Percentiles rank a stretch among this genome's conserved stretches.
Evolutionary conservation across 208 protist genomes (phyloP).

Genomic region (Leishmania guyanensis): DNA sequence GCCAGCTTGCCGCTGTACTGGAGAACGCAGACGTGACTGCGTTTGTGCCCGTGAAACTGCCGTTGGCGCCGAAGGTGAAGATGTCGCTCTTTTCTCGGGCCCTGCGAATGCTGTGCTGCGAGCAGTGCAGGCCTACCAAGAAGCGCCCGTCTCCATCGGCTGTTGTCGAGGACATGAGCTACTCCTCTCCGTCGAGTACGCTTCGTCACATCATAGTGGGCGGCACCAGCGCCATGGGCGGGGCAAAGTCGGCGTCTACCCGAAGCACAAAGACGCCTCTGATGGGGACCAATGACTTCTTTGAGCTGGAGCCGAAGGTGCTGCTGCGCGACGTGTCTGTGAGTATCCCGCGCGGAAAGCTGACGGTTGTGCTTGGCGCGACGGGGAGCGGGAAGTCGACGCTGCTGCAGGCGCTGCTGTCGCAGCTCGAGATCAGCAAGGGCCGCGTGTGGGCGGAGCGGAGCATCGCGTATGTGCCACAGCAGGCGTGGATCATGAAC

Average conservation of each 20-base stretch:
- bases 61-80: constrained; percentile 34
- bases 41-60: constrained; percentile 63
- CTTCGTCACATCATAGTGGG: not conserved
- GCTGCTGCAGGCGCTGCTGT: constrained; percentile 52
- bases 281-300: constrained; percentile 21
- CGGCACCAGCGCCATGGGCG: not conserved
- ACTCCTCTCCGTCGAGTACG: not conserved
- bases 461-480: constrained; percentile 88
- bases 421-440: constrained; percentile 34
- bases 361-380: constrained; percentile 58
- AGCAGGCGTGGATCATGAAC: constrained; percentile 94
- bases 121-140: constrained; percentile 20
- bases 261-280: not conserved
- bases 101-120: constrained; percentile 37
- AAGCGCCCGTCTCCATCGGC: not conserved
- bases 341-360: constrained; percentile 31
- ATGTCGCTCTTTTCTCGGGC: constrained; percentile 8
- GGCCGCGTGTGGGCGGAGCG: constrained; percentile 35
- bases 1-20: constrained; percentile 41
- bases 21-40: constrained; percentile 52
- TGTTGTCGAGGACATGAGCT: not conserved
- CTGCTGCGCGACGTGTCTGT: constrained; percentile 51
- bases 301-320: constrained; percentile 40
- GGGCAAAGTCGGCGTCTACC: not conserved
- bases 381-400: constrained; percentile 86